A percentile compares a stretch with the other conserved stretches of the same genome.
Conservation (phyloP, 352 stramenopile genomes). For the Hyaloperonospora arabidopsidis region DNA sequence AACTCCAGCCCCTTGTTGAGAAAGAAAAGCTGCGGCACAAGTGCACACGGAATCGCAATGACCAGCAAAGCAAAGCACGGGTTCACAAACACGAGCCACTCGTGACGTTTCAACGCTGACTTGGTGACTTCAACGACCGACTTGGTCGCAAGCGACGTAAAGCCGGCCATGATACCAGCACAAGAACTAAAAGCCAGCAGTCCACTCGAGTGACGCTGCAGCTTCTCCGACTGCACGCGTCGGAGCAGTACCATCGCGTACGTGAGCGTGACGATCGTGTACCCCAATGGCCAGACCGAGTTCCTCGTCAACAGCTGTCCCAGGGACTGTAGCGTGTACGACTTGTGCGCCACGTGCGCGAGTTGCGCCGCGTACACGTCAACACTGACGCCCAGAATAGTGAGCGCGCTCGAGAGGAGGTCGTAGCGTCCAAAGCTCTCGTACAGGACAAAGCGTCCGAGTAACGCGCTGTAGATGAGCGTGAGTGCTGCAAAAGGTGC, state of each 20-base stretch:
- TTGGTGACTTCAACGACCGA: constrained; percentile 62
- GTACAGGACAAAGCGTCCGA: constrained; percentile 54
- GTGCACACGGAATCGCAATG: constrained; percentile 43
- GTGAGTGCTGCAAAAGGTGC: constrained; percentile 74
- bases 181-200: constrained; percentile 66
- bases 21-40: constrained; percentile 69
- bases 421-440: constrained; percentile 48
- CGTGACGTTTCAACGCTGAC: constrained; percentile 27
- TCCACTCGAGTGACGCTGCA: constrained; percentile 45
- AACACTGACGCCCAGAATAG: constrained; percentile 50
- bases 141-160: constrained; percentile 72
- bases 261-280: constrained; percentile 38
- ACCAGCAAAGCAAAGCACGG: constrained; percentile 65
- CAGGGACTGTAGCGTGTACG: constrained; percentile 53
- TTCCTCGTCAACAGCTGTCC: constrained; percentile 40
- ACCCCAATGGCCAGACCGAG: constrained; percentile 48
- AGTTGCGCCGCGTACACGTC: constrained; percentile 56
- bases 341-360: constrained; percentile 32
- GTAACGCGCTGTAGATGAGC: constrained; percentile 68
- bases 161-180: constrained; percentile 68
- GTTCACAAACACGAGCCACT: constrained; percentile 47
- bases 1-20: constrained; percentile 72
- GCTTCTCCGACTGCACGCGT: constrained; percentile 39
- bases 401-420: constrained; percentile 50
- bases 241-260: constrained; percentile 52